Evolutionary conservation across 768 basidiomycete genomes (phyloP), one percentile per base, ranked within the genome.

Genomic region (Termitomyces sp.): DNA sequence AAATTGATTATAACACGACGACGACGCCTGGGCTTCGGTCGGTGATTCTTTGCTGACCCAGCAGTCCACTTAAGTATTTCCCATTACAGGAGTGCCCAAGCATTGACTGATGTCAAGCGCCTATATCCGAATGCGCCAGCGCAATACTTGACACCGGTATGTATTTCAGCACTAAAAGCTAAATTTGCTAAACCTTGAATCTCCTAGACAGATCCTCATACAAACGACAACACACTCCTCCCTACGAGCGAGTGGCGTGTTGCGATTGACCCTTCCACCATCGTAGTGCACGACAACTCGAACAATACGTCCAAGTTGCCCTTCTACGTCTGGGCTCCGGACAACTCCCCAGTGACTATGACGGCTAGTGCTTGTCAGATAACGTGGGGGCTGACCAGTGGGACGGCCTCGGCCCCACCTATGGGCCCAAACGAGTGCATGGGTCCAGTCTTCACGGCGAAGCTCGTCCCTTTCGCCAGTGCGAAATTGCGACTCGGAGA

Each of bases 401-500:
- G 69, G 6, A 73, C 73, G 20, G 74, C 75, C 4, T 69, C 73
- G 8, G 66, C 72, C 10, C 75, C 75, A 1, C 75, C 75, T 0
- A 22, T 49, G 22, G 73, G 73, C 54, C 75, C 75, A 0, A 71
- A 69, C 50, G 46, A 61, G 0, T 77, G 76, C 48, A 54, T 65
- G 16, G 73, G 71, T 30, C 59, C 68, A 9, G 54, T 63, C 6
- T 70, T 73, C 56, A 64, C 68, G 44, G 75, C 71, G 43, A 76
- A 71, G 33, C 63, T 76, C 10, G 73, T 75, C 22, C 75, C 76
- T 8, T 77, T 76, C 59, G 75, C 67, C 33, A 73, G 70, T 22
- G 74, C 74, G 6, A 75, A 73, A 59, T 53, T 76, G 60, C 63
- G 75, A 4, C 63, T 77, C 28, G 75, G 76, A 24, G 76, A 77